Conservation (phyloP, 2,329 filamentous ascomycete species). For the Colletotrichum lentis region DNA sequence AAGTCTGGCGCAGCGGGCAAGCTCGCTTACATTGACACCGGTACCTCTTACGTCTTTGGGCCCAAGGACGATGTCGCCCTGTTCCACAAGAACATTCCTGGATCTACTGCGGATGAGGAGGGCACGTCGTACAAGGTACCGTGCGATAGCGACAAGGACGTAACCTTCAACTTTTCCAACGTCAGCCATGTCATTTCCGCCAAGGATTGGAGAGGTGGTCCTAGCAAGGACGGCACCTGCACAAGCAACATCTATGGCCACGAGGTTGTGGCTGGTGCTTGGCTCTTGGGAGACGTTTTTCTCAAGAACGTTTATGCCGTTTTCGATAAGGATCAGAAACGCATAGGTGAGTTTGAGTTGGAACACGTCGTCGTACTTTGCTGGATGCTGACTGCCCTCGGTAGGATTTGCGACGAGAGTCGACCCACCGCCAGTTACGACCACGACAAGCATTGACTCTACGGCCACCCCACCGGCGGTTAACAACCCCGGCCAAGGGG, state of each 20-base stretch:
- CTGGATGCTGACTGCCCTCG: conserved; percentile 26
- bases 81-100: conserved; percentile 71
- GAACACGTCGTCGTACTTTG: too few species aligned
- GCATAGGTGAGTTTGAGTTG: conserved; percentile 62
- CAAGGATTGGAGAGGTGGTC: conserved; percentile 73
- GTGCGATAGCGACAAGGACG: conserved; percentile 68
- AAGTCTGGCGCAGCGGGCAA: conserved; percentile 63
- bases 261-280: conserved; percentile 70
- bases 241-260: conserved; percentile 79
- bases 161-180: conserved; percentile 75
- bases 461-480: conserved; percentile 19
- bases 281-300: conserved; percentile 87
- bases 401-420: conserved; percentile 51
- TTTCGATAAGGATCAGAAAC: conserved; percentile 76
- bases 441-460: conserved; percentile 9
- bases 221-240: conserved; percentile 58
- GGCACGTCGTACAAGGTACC: conserved; percentile 75
- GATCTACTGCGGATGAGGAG: conserved; percentile 60
- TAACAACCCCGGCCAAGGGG: conserved; percentile 24
- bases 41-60: conserved; percentile 81
- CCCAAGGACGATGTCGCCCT: conserved; percentile 71
- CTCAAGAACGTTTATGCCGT: conserved; percentile 89
- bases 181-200: conserved; percentile 71
- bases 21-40: conserved; percentile 81
- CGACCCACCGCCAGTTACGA: conserved; percentile 38